Percentiles rank a stretch among this genome's conserved stretches.
phyloP scores from a whole-genome alignment of 768 basidiomycete genomes.

The Leccinum arenicola region DNA sequence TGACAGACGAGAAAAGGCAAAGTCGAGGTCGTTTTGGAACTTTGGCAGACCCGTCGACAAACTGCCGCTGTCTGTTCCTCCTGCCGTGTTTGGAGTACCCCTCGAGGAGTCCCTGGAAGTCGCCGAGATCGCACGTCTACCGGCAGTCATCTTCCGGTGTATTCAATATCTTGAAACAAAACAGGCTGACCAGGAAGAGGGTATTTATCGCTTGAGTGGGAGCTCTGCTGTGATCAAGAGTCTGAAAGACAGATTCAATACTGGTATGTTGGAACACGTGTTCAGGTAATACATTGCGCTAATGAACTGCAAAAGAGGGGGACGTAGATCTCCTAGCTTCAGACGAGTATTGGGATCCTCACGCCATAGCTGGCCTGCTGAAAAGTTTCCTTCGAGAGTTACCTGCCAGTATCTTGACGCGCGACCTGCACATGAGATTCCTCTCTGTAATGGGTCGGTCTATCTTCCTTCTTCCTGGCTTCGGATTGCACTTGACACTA shows the following conservation, averaged over 20 bases:
- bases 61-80: slow-evolving; percentile 41
- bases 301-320: slow-evolving; percentile 61
- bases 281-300: slow-evolving; percentile 6
- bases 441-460: slow-evolving; percentile 86
- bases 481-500: slow-evolving; percentile 12
- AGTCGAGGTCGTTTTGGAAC: slow-evolving; percentile 91
- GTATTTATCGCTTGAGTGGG: slow-evolving; percentile 93
- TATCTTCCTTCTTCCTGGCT: slow-evolving; percentile 11
- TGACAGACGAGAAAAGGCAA: slow-evolving; percentile 88
- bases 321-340: slow-evolving; percentile 86
- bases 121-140: slow-evolving; percentile 85
- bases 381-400: slow-evolving; percentile 93
- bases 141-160: slow-evolving; percentile 91
- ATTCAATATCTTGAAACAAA: slow-evolving; percentile 95
- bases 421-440: slow-evolving; percentile 88
- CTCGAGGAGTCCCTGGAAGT: slow-evolving; percentile 87
- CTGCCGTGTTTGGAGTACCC: slow-evolving; percentile 86
- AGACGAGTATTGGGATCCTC: slow-evolving; percentile 96
- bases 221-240: slow-evolving; percentile 94
- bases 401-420: slow-evolving; percentile 88
- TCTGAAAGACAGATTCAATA: slow-evolving; percentile 90
- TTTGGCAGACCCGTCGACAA: slow-evolving; percentile 68
- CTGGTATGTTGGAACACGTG: slow-evolving; percentile 48
- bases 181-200: slow-evolving; percentile 94
- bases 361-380: slow-evolving; percentile 93